Percentiles rank a stretch among this genome's conserved stretches.
Evolutionary conservation across 306 rosid species (phyloP).

Genomic region (Dryas drummondii): DNA sequence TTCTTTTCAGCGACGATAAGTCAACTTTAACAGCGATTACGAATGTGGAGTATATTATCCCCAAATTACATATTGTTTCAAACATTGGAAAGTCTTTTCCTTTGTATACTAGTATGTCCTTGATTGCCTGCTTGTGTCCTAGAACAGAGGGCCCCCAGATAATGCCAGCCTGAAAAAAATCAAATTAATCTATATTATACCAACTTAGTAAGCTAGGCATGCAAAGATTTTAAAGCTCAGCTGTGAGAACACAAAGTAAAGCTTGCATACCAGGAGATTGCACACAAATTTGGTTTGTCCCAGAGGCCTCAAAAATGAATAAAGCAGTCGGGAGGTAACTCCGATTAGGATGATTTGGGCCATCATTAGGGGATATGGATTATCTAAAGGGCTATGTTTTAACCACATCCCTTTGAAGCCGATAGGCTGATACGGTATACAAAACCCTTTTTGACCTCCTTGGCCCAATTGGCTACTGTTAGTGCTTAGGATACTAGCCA

Average conservation of each 20-base stretch:
- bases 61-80: constrained; percentile 51
- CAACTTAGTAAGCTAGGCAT: too few relatives aligned
- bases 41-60: constrained; percentile 53
- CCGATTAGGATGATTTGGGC: constrained; percentile 55
- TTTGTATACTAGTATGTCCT: background rate
- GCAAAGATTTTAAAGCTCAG: too few relatives aligned
- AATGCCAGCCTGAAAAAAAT: constrained; percentile 56
- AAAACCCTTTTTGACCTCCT: too few relatives aligned
- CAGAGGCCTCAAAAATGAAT: constrained; percentile 50
- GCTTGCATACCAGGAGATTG: constrained; percentile 54
- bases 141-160: constrained; percentile 67
- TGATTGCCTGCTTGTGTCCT: constrained; percentile 41
- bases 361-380: constrained; percentile 45
- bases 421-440: background rate
- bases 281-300: constrained; percentile 59
- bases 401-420: constrained; percentile 48
- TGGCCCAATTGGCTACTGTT: too few relatives aligned
- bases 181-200: background rate
- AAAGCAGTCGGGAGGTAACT: constrained; percentile 33
- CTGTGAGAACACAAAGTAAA: too few relatives aligned
- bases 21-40: constrained; percentile 55
- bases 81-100: constrained; percentile 50
- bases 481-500: too few relatives aligned
- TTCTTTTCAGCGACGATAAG: constrained; percentile 33
- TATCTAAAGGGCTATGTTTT: constrained; percentile 51